Evolutionary conservation across 768 basidiomycete genomes (phyloP).

Genomic region (Mycena maculata): DNA sequence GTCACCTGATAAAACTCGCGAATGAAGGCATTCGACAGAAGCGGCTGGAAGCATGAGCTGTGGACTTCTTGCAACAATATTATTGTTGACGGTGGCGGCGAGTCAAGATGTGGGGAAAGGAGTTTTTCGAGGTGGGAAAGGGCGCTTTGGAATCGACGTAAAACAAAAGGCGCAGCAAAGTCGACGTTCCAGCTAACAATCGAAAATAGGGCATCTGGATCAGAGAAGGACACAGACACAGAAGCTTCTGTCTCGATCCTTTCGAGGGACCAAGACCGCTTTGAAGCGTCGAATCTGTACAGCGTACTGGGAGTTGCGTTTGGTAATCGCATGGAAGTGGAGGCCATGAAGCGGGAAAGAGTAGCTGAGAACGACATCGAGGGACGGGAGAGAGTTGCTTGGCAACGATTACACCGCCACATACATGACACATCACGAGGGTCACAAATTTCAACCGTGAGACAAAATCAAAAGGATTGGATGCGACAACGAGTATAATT

Average conservation of each 20-base stretch:
- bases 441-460: too few species aligned
- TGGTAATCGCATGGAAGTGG: too few species aligned
- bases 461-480: too few species aligned
- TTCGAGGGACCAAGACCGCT: neutral
- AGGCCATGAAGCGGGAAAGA: too few species aligned
- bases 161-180: constrained; percentile 42
- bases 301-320: too few species aligned
- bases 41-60: constrained; percentile 45
- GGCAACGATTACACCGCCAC: too few species aligned
- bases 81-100: constrained; percentile 51
- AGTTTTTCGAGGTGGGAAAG: constrained; percentile 51
- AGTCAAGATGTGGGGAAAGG: constrained; percentile 23
- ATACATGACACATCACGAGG: too few species aligned
- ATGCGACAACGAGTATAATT: too few species aligned
- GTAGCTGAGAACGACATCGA: too few species aligned
- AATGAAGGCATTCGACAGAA: constrained; percentile 59
- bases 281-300: neutral
- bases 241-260: neutral
- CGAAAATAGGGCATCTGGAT: constrained; percentile 2
- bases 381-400: too few species aligned
- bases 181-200: constrained; percentile 66
- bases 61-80: constrained; percentile 63
- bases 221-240: neutral
- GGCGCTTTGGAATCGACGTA: constrained; percentile 48
- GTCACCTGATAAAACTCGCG: constrained; percentile 53